These are phyloP conservation scores for Silene latifolia DNA, from an alignment of 148 eudicot genomes.

Conservation along the genomic window DNA sequence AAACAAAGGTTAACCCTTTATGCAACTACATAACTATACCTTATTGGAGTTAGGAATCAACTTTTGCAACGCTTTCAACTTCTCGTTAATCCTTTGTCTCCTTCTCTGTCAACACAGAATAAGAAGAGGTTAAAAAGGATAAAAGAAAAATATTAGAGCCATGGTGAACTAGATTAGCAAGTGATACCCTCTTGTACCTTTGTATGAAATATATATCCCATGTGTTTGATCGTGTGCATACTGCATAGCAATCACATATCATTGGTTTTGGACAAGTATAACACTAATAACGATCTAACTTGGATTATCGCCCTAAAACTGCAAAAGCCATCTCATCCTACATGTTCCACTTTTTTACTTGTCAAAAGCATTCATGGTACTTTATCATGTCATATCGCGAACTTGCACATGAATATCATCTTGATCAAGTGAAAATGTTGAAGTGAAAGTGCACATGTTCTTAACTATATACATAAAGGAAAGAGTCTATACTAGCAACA, in stretches of 20 bases:
- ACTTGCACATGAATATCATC: background rate
- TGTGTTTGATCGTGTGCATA: background rate
- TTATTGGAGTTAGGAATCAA: slow-evolving; percentile 83
- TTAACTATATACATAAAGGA: too few species aligned
- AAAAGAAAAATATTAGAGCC: background rate
- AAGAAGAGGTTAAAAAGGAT: background rate
- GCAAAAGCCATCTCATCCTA: background rate
- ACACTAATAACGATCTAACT: background rate
- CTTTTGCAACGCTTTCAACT: slow-evolving; percentile 78
- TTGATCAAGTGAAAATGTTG: background rate
- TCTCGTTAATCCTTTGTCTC: slow-evolving; percentile 79
- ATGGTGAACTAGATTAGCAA: background rate
- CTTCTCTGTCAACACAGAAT: slow-evolving; percentile 57
- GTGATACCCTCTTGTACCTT: background rate
- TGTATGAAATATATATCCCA: background rate
- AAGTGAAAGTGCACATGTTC: background rate
- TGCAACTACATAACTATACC: slow-evolving; percentile 30
- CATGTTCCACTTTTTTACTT: too few species aligned
- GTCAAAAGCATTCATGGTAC: background rate
- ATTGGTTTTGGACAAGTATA: background rate
- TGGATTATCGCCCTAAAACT: too few species aligned
- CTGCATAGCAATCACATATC: too few species aligned
- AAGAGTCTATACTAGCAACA: too few species aligned
- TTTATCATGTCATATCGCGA: background rate
- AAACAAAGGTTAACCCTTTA: background rate